Evolutionary conservation across 192 early-diverging fungal genomes (phyloP), one percentile per base, ranked within the genome.

Genomic region (Podila verticillata): DNA sequence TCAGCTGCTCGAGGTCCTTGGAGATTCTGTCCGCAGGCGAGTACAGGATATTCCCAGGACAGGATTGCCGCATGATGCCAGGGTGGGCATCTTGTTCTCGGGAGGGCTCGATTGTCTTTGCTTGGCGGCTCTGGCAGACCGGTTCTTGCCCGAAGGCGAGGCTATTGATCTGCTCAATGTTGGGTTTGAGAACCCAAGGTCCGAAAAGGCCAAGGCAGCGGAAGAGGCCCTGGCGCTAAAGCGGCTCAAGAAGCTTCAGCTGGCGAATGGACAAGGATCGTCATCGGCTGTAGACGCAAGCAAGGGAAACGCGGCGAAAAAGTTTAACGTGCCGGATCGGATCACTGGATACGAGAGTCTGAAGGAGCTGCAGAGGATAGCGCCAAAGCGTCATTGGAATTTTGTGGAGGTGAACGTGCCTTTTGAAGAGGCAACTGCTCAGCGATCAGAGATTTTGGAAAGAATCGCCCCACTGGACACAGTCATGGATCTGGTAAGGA

Each of bases 91-190:
- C 28, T 72, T 99, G 51, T 99, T 99, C 68, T 98, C 96, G 2
- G 97, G 97, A 22, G 97, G 97, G 19, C 74, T 99, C 10, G 97
- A 99, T 82, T 99, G 97, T 87, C 93, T 94, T 31, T 87, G 88
- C 22, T 84, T 99, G 13, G 96, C 97, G 0, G 96, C 94, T 0
- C 85, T 99, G 7, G 90, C 92, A 5, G 85, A 96, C 71, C 81
- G 66, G 29, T 87, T 93, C 51, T 77, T 98, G 7, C 93, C 95
- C 2, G 48, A 70, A 0, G 75, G 84, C 3, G 94, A 95, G 72
- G 87, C 94, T 0, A 96, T 97, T 51, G 96, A 99, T 72, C 84
- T 99, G 20, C 83, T 99, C 48, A 99, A 99, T 85, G 96, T 99
- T 24, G 93, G 94, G 22, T 99, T 99, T 74, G 96, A 98, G 61